These are phyloP conservation scores for Acer yangbiense DNA, from an alignment of 345 rosid species.

Conservation along the genomic window DNA sequence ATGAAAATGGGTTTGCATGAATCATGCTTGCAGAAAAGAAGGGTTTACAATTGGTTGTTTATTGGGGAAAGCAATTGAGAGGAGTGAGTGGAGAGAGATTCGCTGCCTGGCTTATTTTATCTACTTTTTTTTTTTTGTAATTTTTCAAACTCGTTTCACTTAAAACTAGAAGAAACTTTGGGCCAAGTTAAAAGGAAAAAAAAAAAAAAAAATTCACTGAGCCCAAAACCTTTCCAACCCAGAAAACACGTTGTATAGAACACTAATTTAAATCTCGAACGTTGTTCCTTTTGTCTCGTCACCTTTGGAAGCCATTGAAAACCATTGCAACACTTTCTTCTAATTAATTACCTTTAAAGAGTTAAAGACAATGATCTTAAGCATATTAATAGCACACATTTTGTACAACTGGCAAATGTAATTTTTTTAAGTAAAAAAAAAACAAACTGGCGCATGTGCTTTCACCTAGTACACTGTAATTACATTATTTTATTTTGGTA, in stretches of 20 bases:
- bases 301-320: constrained; percentile 11
- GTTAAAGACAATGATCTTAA: neutral
- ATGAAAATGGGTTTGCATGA: neutral
- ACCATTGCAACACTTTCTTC: neutral
- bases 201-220: neutral
- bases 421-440: neutral
- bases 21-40: neutral
- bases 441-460: constrained; percentile 13
- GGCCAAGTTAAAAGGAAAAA: constrained; percentile 12
- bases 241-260: constrained; percentile 44
- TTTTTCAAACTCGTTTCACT: constrained; percentile 27
- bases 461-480: constrained; percentile 12
- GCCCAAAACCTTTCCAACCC: constrained; percentile 47
- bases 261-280: constrained; percentile 25
- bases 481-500: neutral
- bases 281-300: constrained; percentile 47
- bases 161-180: constrained; percentile 43
- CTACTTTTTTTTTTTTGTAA: neutral
- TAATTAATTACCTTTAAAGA: neutral
- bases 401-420: constrained; percentile 3
- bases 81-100: constrained; percentile 27
- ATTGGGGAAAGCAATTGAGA: constrained; percentile 20
- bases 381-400: neutral
- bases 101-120: constrained; percentile 10
- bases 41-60: neutral